These are phyloP conservation scores for Tetrahymena thermophila DNA, from an alignment of 73 alveolate genomes.

Conservation along the genomic window DNA sequence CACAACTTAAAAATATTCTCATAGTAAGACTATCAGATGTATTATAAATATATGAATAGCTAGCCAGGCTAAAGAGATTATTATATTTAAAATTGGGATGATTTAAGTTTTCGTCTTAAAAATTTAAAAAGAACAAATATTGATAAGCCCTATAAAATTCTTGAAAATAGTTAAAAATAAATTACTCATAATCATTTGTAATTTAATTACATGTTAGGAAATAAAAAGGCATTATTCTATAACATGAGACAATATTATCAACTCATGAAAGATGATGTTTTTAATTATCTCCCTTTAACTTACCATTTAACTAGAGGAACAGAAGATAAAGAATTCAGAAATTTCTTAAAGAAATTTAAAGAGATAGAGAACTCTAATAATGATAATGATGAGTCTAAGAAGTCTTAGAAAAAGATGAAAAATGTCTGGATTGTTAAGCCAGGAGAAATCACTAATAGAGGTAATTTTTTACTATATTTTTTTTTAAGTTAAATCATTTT, in stretches of 20 bases:
- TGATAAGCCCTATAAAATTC: background rate
- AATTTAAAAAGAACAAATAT: constrained; percentile 2
- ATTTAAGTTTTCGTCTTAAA: constrained; percentile 12
- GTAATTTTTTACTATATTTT: background rate
- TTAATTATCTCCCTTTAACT: constrained; percentile 66
- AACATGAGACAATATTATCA: constrained; percentile 72
- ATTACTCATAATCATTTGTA: constrained; percentile 59
- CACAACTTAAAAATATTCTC: constrained; percentile 3
- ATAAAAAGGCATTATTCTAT: constrained; percentile 73
- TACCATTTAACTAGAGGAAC: constrained; percentile 64
- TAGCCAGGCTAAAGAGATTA: constrained; percentile 12
- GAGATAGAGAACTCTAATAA: constrained; percentile 18
- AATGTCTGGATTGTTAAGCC: constrained; percentile 85
- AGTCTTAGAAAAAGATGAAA: constrained; percentile 5
- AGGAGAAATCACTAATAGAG: constrained; percentile 88
- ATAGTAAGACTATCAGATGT: constrained; percentile 1
- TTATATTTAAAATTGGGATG: background rate
- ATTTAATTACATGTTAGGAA: constrained; percentile 59
- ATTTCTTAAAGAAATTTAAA: constrained; percentile 39
- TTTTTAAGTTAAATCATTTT: background rate
- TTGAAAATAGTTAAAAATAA: background rate
- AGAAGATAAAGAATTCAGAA: constrained; percentile 48
- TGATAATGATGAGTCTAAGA: constrained; percentile 33
- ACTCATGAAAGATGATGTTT: constrained; percentile 52
- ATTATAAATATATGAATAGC: background rate